A percentile compares a stretch with the other conserved stretches of the same genome.
Evolutionary conservation across 163 green algal genomes (phyloP).

Genomic region (Scenedesmus sp.): DNA sequence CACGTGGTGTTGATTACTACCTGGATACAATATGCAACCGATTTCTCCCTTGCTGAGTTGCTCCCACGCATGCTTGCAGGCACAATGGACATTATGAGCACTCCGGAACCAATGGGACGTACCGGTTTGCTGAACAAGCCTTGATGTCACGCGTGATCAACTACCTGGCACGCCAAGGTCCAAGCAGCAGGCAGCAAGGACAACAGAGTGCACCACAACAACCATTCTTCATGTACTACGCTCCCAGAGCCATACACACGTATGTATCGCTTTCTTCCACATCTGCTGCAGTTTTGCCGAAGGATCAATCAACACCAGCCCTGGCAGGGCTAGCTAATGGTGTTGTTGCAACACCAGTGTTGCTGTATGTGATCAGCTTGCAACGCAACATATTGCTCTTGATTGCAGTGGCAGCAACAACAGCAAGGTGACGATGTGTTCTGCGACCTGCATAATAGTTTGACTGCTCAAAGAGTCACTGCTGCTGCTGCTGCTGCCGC

Average conservation of each 20-base stretch:
- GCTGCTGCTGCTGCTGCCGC: not conserved
- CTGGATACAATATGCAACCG: not conserved
- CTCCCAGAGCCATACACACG: conserved; percentile 10
- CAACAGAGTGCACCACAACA: not conserved
- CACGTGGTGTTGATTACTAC: not conserved
- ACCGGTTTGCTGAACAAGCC: not conserved
- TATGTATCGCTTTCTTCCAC: not conserved
- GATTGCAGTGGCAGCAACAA: no score
- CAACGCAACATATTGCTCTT: no score
- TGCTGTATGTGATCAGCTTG: no score
- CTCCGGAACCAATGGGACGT: not conserved
- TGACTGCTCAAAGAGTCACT: not conserved
- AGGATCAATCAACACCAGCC: no score
- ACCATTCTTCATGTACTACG: conserved; percentile 45
- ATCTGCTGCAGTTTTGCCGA: no score
- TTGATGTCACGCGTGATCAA: not conserved
- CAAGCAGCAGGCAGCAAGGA: not conserved
- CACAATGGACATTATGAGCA: conserved; percentile 22
- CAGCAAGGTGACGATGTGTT: not conserved
- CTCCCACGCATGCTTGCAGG: not conserved
- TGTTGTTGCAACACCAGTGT: no score
- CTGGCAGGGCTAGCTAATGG: not conserved
- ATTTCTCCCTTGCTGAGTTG: not conserved
- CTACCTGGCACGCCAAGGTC: not conserved
- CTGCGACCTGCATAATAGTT: not conserved